Evolutionary conservation across 495 filamentous ascomycete species (phyloP), one percentile per base, ranked within the genome.

Genomic region (Chaetomium tenue): DNA sequence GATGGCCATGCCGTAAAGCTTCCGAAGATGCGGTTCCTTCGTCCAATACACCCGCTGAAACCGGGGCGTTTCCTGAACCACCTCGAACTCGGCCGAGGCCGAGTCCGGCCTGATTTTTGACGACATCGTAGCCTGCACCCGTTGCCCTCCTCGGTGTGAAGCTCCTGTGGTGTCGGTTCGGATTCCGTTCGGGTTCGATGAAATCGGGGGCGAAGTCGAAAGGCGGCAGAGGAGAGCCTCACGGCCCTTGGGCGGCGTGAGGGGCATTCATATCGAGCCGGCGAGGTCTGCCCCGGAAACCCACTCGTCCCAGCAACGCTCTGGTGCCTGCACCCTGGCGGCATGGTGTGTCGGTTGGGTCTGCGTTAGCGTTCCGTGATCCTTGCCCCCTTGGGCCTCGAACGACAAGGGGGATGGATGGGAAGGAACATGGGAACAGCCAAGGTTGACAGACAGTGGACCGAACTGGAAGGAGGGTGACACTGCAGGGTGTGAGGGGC

Each of bases 21-120:
- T 84, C 55, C 85, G 73, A 28, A 88, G 76, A 66, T 85, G 83
- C 5, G 85, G 83, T 52, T 87, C 83, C 64, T 72, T 81, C 39
- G 69, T 83, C 86, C 86, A 88, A 62, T 79, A 79, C 48, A 88
- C 86, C 46, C 79, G 73, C 66, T 85, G 81, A 64, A 89, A 85
- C 51, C 79, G 74, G 20, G 84, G 85, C 54, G 75, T 77, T 30
- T 70, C 68, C 18, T 78, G 77, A 25, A 80, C 80, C 9, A 79
- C 69, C 60, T 81, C 75, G 50, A 75, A 72, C 47, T 72, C 66
- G 9, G 69, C 66, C 54, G 66, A 67, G 33, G 50, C 65, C 16
- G 56, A 64, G 60, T 68, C 68, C 7, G 62, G 20, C 18, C 56
- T 58, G 23, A 60, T 30, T 15, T 56, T 66, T 8, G 63, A 57